These are phyloP conservation scores for Saturnispora ahearnii DNA, from an alignment of 805 yeast species.

Conservation along the genomic window DNA sequence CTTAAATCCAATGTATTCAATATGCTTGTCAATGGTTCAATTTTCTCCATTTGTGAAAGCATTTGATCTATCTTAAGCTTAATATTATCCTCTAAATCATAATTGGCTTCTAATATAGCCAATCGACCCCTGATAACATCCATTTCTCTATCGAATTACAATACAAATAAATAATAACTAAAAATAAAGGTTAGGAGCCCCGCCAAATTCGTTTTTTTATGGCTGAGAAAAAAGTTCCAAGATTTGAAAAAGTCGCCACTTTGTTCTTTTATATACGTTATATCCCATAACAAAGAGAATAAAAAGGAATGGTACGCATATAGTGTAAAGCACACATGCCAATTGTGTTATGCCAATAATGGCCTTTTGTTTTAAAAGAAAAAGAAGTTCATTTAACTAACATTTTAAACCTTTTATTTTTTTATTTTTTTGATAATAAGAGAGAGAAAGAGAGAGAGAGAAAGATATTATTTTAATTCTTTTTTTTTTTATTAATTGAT, in stretches of 20 bases:
- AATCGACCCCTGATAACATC: background rate
- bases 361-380: too few species aligned
- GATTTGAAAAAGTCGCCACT: background rate
- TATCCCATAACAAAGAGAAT: background rate
- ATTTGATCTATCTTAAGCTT: background rate
- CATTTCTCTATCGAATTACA: background rate
- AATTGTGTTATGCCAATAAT: too few species aligned
- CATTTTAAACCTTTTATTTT: background rate
- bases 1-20: background rate
- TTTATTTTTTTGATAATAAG: too few species aligned
- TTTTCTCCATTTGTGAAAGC: background rate
- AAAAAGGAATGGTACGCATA: background rate
- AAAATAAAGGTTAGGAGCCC: conserved; percentile 7
- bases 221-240: background rate
- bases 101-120: background rate
- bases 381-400: background rate
- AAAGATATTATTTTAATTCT: too few species aligned
- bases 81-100: background rate
- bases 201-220: background rate
- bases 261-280: background rate
- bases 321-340: background rate
- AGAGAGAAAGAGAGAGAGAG: too few species aligned
- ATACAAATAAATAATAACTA: background rate
- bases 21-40: background rate
- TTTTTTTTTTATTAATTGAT: too few species aligned